Conservation (phyloP, 768 basidiomycete species). For the Roridomyces roridus region DNA sequence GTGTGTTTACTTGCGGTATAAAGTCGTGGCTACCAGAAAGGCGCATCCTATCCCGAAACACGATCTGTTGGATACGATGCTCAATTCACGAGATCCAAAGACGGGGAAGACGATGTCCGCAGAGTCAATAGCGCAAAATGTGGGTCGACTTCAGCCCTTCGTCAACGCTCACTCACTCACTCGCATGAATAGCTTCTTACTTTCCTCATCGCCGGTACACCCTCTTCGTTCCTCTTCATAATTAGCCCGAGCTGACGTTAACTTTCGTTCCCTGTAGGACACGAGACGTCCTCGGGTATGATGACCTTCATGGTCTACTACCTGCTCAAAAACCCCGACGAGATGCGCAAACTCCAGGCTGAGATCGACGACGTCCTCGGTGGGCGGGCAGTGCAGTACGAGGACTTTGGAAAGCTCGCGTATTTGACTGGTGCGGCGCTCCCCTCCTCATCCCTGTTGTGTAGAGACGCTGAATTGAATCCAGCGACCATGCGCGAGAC, state of each 20-base stretch:
- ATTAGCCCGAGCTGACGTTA: no score
- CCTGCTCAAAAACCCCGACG: slow-evolving; percentile 50
- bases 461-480: background rate
- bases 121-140: slow-evolving; percentile 49
- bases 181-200: slow-evolving; percentile 42
- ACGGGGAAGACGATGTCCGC: slow-evolving; percentile 48
- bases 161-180: background rate
- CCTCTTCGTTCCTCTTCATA: no score
- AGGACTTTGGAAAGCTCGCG: slow-evolving; percentile 49
- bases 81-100: slow-evolving; percentile 49
- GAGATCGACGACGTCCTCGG: slow-evolving; percentile 56
- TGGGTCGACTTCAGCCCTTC: slow-evolving; percentile 21
- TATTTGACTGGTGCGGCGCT: slow-evolving; percentile 43
- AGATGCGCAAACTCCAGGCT: slow-evolving; percentile 48
- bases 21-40: slow-evolving; percentile 47
- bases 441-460: background rate
- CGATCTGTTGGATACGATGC: slow-evolving; percentile 54
- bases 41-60: slow-evolving; percentile 44
- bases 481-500: slow-evolving; percentile 46
- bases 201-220: slow-evolving; percentile 54
- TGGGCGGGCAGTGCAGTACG: slow-evolving; percentile 40
- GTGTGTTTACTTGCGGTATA: background rate
- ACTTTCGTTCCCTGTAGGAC: slow-evolving; percentile 17
- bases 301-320: slow-evolving; percentile 50
- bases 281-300: slow-evolving; percentile 39